Base-by-base conservation (phyloP, 2,329 filamentous ascomycete genomes). In the Colletotrichum sojae region DNA sequence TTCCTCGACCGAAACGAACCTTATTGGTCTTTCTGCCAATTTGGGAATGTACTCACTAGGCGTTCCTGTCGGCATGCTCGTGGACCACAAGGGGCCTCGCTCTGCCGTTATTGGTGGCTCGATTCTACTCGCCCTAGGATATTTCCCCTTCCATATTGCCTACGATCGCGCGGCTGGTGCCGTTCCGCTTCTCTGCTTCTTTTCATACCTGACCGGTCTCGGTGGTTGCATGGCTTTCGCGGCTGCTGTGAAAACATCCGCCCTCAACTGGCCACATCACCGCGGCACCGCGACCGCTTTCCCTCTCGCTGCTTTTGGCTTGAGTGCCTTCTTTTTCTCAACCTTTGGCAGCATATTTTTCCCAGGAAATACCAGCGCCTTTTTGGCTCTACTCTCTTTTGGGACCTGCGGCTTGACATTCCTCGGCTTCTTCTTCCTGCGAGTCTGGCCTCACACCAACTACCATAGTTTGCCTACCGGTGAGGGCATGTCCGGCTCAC, bases 241-340 rank as follows among this genome's bases (percentile, higher is more conserved):
- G 22, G 94, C 93, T 31, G 88, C 95, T 9, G 90, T 99, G 77
- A 99, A 99, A 78, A 84, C 84, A 77, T 95, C 93, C 57, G 95
- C 95, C 10, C 87, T 96, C 72, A 98, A 98, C 81, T 98, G 95
- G 90, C 95, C 95, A 13, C 89, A 91, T 67, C 92, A 97, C 78
- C 90, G 96, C 72, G 96, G 96, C 63, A 97, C 95, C 4, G 96
- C 96, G 6, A 98, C 96, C 6, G 95, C 95, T 1, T 96, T 98
- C 75, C 95, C 96, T 6, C 82, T 98, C 64, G 94, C 96, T 65
- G 95, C 94, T 3, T 98, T 98, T 77, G 96, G 96, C 3, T 83
- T 99, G 66, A 98, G 95, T 78, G 96, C 96, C 63, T 96, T 99
- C 82, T 97, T 98, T 84, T 99, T 98, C 82, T 95, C 96, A 0